phyloP scores from a whole-genome alignment of 352 stramenopile genomes.

The Globisporangium echinulatum region DNA sequence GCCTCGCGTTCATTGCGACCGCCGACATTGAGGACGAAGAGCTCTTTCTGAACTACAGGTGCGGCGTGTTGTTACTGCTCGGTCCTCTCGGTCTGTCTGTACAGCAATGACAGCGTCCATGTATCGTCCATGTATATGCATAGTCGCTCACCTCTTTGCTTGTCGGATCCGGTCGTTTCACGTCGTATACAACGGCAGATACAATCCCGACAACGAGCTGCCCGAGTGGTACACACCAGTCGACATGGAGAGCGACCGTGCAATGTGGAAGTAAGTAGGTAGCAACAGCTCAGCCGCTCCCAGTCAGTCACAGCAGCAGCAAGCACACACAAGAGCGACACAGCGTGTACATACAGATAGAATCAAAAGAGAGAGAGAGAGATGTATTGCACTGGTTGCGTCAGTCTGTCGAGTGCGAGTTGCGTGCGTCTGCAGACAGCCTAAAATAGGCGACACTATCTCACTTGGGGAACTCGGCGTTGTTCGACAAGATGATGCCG shows the following conservation, averaged over 20 bases:
- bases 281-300: too few species aligned
- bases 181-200: slow-evolving; percentile 22
- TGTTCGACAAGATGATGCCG: slow-evolving; percentile 98
- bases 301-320: background rate
- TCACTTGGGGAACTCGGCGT: slow-evolving; percentile 90
- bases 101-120: background rate
- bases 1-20: slow-evolving; percentile 68
- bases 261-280: slow-evolving; percentile 70
- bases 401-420: too few species aligned
- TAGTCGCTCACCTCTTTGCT: background rate
- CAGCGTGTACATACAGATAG: slow-evolving; percentile 4
- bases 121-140: background rate
- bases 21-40: slow-evolving; percentile 81
- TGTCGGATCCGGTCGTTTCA: background rate
- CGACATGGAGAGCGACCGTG: slow-evolving; percentile 67
- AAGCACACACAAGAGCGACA: background rate
- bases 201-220: slow-evolving; percentile 67
- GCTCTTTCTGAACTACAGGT: slow-evolving; percentile 79
- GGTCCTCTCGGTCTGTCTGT: background rate
- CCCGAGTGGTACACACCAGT: slow-evolving; percentile 83
- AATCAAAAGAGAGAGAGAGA: background rate
- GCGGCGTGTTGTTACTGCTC: background rate
- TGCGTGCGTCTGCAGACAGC: background rate
- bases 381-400: background rate
- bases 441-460: background rate